A percentile compares a stretch with the other conserved stretches of the same genome.
These are phyloP conservation scores for Sambucus nigra DNA, from an alignment of 129 eudicot species.

Conservation along the genomic window DNA sequence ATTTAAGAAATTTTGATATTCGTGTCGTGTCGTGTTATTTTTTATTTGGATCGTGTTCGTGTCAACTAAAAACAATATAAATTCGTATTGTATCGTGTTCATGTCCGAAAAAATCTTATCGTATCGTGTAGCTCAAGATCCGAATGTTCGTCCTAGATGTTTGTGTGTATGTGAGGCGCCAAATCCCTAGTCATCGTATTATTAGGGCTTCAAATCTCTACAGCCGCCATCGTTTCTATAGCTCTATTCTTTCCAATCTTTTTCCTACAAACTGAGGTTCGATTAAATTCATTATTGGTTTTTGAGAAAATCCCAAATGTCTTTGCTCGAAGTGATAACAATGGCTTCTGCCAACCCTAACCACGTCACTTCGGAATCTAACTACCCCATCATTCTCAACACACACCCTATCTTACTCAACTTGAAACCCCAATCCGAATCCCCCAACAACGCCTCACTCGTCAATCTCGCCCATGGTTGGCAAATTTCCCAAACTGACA, in stretches of 20 bases:
- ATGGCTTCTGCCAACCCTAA: constrained; percentile 34
- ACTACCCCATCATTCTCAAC: constrained; percentile 43
- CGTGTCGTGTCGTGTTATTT: too few species aligned
- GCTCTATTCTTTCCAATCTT: neutral
- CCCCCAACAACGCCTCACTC: constrained; percentile 13
- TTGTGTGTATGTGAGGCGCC: too few species aligned
- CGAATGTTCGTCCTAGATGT: too few species aligned
- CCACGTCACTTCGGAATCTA: constrained; percentile 13
- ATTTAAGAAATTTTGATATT: too few species aligned
- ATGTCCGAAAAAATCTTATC: too few species aligned
- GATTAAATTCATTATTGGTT: neutral
- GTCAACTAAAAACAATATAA: too few species aligned
- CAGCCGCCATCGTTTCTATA: neutral
- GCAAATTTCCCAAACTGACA: constrained; percentile 36
- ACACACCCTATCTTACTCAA: constrained; percentile 39
- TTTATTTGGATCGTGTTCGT: too few species aligned
- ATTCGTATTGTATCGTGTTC: too few species aligned
- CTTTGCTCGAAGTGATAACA: constrained; percentile 56
- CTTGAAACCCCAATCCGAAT: constrained; percentile 28
- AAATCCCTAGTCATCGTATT: neutral
- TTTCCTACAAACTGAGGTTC: neutral
- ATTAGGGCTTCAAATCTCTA: neutral
- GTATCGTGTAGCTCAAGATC: too few species aligned
- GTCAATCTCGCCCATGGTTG: constrained; percentile 39
- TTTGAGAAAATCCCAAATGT: constrained; percentile 19